A percentile compares a stretch with the other conserved stretches of the same genome.
phyloP scores from a whole-genome alignment of 371 early-diverging fungal genomes.

The Syncephalastrum monosporum region DNA sequence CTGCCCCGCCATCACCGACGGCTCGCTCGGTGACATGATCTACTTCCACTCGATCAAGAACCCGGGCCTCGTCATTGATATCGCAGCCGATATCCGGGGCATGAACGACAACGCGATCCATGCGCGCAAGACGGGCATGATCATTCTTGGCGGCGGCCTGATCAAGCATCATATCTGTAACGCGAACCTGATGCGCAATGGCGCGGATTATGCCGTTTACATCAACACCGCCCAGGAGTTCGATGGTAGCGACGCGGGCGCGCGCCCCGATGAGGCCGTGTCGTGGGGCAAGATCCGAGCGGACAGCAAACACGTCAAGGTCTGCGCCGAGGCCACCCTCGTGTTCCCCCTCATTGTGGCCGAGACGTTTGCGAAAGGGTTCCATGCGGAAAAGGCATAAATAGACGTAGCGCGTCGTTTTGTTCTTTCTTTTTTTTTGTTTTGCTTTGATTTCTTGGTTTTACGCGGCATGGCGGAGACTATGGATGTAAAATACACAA shows the following conservation, averaged over 20 bases:
- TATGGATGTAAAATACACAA: no score
- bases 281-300: conserved; percentile 99
- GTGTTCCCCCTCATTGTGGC: conserved; percentile 96
- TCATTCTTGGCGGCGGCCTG: conserved; percentile 98
- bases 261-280: conserved; percentile 98
- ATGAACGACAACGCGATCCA: conserved; percentile 96
- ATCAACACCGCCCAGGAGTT: conserved; percentile 99
- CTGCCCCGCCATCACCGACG: conserved; percentile 99
- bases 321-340: conserved; percentile 94
- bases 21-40: conserved; percentile 99
- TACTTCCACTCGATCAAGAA: conserved; percentile 96
- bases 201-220: conserved; percentile 98
- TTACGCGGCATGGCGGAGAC: no score
- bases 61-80: conserved; percentile 95
- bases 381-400: conserved; percentile 19
- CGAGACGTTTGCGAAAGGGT: conserved; percentile 84
- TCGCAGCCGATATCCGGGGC: conserved; percentile 92
- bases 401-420: no score
- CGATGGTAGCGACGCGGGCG: conserved; percentile 99
- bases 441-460: no score
- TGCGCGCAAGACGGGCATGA: conserved; percentile 95
- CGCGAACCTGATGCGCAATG: conserved; percentile 99
- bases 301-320: conserved; percentile 88
- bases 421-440: no score
- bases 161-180: conserved; percentile 99